Conservation (phyloP, 2,329 filamentous ascomycete genomes). For the Scedosporium apiospermum region DNA sequence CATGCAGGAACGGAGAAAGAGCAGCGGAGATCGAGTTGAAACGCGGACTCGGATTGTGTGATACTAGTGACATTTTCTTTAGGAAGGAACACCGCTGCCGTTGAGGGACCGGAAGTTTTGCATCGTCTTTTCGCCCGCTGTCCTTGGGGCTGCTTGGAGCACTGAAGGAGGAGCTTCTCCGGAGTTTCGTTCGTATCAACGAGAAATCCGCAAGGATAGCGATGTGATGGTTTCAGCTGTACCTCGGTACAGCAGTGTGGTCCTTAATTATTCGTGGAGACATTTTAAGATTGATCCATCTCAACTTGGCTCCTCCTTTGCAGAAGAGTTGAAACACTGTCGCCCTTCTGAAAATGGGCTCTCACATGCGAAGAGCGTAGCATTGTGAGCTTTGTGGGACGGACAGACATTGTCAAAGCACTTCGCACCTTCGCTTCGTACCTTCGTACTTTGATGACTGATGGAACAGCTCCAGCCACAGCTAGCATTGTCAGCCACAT, state of each 20-base stretch:
- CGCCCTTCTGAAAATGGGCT: background rate
- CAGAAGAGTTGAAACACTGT: background rate
- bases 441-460: no score
- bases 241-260: background rate
- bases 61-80: no score
- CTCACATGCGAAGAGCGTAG: background rate
- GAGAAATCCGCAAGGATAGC: background rate
- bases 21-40: no score
- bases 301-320: background rate
- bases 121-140: background rate
- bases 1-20: no score
- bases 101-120: no score
- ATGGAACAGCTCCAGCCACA: background rate
- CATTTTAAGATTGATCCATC: background rate
- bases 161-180: background rate
- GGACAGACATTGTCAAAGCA: no score
- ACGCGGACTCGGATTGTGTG: no score
- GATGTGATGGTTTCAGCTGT: background rate
- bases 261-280: background rate
- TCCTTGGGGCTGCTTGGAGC: background rate
- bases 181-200: background rate
- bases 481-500: no score
- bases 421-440: no score
- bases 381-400: no score
- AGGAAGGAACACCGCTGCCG: no score